These are phyloP conservation scores for Zoysia pacifica DNA, from an alignment of 176 grass and related monocot species.

Conservation along the genomic window DNA sequence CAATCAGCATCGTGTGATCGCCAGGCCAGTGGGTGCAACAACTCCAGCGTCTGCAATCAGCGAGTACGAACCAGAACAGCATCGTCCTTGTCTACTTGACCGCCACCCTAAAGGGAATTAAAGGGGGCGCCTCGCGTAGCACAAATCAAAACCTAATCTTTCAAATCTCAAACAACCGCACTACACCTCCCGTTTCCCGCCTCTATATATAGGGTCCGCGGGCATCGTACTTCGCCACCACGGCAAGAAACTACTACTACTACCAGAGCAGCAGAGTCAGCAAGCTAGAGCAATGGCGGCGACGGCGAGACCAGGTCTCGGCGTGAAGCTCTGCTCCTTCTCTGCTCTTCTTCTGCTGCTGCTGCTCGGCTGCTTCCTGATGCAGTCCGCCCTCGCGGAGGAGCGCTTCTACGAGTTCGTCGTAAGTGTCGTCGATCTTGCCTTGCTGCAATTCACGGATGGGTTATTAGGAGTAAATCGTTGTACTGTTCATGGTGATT, in stretches of 20 bases:
- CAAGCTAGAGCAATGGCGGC: conserved; percentile 27
- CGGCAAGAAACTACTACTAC: conserved; percentile 13
- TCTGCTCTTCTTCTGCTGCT: conserved; percentile 42
- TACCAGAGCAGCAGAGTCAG: not conserved
- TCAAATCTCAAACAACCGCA: conserved; percentile 67
- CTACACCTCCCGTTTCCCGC: not conserved
- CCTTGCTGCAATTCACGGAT: too few species aligned
- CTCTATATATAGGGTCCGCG: conserved; percentile 26
- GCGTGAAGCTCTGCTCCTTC: conserved; percentile 18
- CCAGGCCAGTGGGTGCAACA: conserved; percentile 62
- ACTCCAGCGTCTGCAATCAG: conserved; percentile 28
- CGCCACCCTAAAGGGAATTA: conserved; percentile 2
- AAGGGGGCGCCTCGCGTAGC: not conserved
- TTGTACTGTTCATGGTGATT: not conserved
- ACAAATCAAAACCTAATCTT: conserved; percentile 72
- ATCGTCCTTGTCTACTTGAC: conserved; percentile 37
- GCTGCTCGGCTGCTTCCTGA: conserved; percentile 32
- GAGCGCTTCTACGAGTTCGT: conserved; percentile 84
- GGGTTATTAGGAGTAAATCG: too few species aligned
- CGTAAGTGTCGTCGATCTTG: conserved; percentile 31
- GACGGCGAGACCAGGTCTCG: conserved; percentile 1
- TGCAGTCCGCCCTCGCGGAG: conserved; percentile 52
- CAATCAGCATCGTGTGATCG: not conserved
- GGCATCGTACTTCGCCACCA: conserved; percentile 8
- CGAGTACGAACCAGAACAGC: not conserved